Evolutionary conservation across 192 early-diverging fungal species (phyloP), one percentile per base, ranked within the genome.

Genomic region (Coemansia sp.): DNA sequence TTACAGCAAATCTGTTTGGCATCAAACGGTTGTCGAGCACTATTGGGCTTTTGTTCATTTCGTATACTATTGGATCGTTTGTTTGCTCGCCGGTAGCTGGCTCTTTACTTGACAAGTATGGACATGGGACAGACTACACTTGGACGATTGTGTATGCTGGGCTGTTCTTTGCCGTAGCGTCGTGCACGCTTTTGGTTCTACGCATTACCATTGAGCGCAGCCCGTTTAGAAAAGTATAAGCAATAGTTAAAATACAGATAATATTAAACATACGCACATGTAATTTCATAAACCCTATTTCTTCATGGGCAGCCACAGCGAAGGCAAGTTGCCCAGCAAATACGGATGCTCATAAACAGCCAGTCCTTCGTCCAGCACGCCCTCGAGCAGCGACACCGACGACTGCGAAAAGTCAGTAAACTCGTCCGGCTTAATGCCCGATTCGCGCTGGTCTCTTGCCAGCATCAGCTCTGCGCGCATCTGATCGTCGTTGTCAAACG

Each of bases 341-440:
- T 85, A 86, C 26, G 90, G 90, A 38, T 88, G 82, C 40, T 74
- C 84, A 42, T 88, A 92, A 10, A 79, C 74, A 21, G 83, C 76
- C 84, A 90, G 77, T 2, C 88, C 87, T 38, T 87, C 83, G 60
- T 92, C 89, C 23, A 92, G 62, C 6, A 92, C 83, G 21, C 90
- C 90, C 18, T 84, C 66, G 14, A 85, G 79, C 23, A 92, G 60
- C 0, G 85, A 85, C 79, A 88, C 87, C 6, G 90, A 87, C 9
- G 90, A 89, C 66, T 92, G 85, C 26, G 61, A 68, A 63, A 86
- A 92, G 63, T 92, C 88, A 7, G 90, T 92, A 49, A 83, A 87
- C 25, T 82, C 64, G 46, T 86, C 84, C 2, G 88, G 79, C 25
- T 82, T 80, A 0, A 86, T 86, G 26, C 78, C 77, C 40, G 83